Evolutionary conservation across 2,329 filamentous ascomycete species (phyloP), one percentile per base, ranked within the genome.

Genomic region (Macrophomina phaseolina): DNA sequence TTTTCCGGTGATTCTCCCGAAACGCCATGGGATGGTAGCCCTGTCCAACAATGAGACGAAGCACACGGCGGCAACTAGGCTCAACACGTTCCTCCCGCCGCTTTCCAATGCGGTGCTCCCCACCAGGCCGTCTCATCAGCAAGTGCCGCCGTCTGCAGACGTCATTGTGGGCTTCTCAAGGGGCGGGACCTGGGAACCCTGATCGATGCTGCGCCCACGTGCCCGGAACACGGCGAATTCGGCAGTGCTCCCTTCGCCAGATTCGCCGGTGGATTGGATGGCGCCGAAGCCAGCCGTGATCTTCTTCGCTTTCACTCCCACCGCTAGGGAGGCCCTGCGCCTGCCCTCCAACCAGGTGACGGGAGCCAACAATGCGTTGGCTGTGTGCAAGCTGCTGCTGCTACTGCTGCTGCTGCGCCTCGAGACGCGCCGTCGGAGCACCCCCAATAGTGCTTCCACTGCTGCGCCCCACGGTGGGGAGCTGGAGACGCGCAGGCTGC

Each of bases 1-100:
- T 66, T 66, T 66, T 66, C 64, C 64, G 64, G 64, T 53, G 64
- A 66, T 66, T 66, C 64, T 66, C 64, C 64, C 64, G 64, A 56
- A 38, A 52, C 46, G 36, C 64, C 64, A 36, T 58, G 40, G 16
- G 56, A 53, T 45, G 38, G 38, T 46, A 28, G 63, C 51, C 45
- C 63, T 53, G 40, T 48, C 58, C 51, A 65, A 65, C 63, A 64
- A 34, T 53, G 38, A 64, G 62, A 64, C 49, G 49, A 64, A 55
- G 56, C 56, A 46, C 30, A 49, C 45, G 30, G 58, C 58, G 58
- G 58, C 58, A 62, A 45, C 45, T 62, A 62, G 58, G 58, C 58
- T 62, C 58, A 62, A 49, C 58, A 28, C 45, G 58, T 62, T 45
- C 45, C 58, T 40, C 58, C 45, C 45, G 58, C 58, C 58, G 58